Evolutionary conservation across 2,329 filamentous ascomycete genomes (phyloP).

Genomic region (Neophaeococcomyces aloes): DNA sequence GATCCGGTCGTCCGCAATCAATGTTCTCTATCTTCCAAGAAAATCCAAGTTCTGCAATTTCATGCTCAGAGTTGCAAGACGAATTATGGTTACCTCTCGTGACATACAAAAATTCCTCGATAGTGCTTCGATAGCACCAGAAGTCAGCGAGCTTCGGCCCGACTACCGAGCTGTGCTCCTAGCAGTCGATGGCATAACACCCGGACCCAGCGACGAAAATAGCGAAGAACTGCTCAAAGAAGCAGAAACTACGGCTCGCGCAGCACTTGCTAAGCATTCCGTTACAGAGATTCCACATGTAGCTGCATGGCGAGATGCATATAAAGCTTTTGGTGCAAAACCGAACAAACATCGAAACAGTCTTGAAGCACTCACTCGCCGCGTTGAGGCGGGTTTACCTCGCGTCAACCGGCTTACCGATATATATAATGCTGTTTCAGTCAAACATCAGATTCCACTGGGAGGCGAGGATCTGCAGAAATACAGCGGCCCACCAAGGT

Average conservation of each 20-base stretch:
- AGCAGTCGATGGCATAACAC: constrained; percentile 25
- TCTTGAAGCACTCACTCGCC: constrained; percentile 28
- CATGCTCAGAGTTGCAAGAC: too few species aligned
- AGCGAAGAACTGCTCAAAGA: constrained; percentile 25
- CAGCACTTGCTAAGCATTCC: constrained; percentile 6
- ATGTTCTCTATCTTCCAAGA: too few species aligned
- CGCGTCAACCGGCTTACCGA: constrained; percentile 32
- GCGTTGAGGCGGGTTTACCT: constrained; percentile 26
- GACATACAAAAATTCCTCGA: not conserved
- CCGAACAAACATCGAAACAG: constrained; percentile 30
- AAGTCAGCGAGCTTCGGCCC: constrained; percentile 28
- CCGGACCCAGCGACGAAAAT: constrained; percentile 25
- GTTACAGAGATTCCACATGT: constrained; percentile 28
- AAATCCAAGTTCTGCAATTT: too few species aligned
- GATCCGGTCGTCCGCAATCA: too few species aligned
- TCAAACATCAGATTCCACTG: constrained; percentile 31
- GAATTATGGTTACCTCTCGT: too few species aligned
- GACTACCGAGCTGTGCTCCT: constrained; percentile 31
- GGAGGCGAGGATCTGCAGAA: constrained; percentile 33
- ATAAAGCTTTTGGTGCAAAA: constrained; percentile 32
- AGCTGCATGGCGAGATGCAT: constrained; percentile 30
- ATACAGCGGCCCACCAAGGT: constrained; percentile 26
- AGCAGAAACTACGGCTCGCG: constrained; percentile 2
- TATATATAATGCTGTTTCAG: constrained; percentile 32
- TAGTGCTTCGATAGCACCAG: constrained; percentile 7